Conservation (phyloP, 441 rosid genomes). For the Pelargonium citronellum region DNA sequence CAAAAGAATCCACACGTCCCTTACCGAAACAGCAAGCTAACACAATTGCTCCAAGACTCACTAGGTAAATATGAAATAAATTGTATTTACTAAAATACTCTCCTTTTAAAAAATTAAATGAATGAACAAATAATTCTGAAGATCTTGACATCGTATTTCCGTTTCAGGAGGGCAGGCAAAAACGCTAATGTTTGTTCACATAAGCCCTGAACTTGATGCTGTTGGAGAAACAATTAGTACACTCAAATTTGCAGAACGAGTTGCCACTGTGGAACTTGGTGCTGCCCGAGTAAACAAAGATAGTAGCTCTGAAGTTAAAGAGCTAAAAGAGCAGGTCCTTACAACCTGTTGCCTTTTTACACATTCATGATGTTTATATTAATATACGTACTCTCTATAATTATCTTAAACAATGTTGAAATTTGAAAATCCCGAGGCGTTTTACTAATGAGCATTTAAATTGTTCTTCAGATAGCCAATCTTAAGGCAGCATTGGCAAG, state of each 20-base stretch:
- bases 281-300: constrained; percentile 79
- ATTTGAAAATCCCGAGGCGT: background rate
- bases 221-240: constrained; percentile 80
- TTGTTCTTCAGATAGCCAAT: constrained; percentile 53
- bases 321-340: constrained; percentile 44
- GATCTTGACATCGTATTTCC: constrained; percentile 15
- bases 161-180: constrained; percentile 83
- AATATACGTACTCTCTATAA: no score
- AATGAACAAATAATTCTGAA: background rate
- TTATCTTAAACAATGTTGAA: background rate
- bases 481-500: constrained; percentile 76
- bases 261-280: constrained; percentile 82
- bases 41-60: constrained; percentile 84
- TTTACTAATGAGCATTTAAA: background rate
- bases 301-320: constrained; percentile 54
- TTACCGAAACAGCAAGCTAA: constrained; percentile 84
- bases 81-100: background rate
- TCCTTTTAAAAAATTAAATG: no score
- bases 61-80: constrained; percentile 44
- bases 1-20: constrained; percentile 86
- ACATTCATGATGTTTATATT: no score
- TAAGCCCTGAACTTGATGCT: constrained; percentile 79
- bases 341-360: no score
- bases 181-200: constrained; percentile 86
- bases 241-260: constrained; percentile 83